A percentile compares a stretch with the other conserved stretches of the same genome.
These are phyloP conservation scores for Mycosphaerella sp. DNA, from an alignment of 2,329 filamentous ascomycete genomes.

Conservation along the genomic window DNA sequence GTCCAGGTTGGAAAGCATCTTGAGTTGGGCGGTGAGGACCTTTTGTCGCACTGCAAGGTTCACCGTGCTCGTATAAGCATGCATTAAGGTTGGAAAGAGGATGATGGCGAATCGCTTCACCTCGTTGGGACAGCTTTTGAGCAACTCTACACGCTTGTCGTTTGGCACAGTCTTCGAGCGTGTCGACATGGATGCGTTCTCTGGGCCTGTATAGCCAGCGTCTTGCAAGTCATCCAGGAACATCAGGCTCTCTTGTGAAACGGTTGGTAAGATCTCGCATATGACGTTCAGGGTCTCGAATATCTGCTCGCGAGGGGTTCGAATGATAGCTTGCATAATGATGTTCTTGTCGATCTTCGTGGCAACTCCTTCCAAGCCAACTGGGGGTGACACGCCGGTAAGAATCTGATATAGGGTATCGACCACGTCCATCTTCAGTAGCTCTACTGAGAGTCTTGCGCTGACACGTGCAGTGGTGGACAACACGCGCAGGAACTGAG, in stretches of 20 bases:
- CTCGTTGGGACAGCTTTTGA: constrained; percentile 77
- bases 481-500: constrained; percentile 86
- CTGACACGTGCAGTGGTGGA: constrained; percentile 87
- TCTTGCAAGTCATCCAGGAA: constrained; percentile 47
- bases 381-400: constrained; percentile 88
- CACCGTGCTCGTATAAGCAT: constrained; percentile 96
- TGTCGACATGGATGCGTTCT: constrained; percentile 40
- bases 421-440: constrained; percentile 94
- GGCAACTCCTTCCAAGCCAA: constrained; percentile 67
- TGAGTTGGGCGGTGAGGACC: constrained; percentile 89
- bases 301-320: constrained; percentile 89
- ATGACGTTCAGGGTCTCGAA: constrained; percentile 97
- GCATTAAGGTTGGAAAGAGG: constrained; percentile 86
- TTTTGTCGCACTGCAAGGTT: constrained; percentile 93
- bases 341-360: constrained; percentile 92
- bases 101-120: constrained; percentile 90
- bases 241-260: constrained; percentile 54
- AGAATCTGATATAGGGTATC: constrained; percentile 97
- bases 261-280: constrained; percentile 80
- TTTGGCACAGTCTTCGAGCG: constrained; percentile 55
- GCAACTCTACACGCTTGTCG: constrained; percentile 73
- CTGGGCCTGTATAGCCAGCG: constrained; percentile 45
- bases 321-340: constrained; percentile 97
- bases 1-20: constrained; percentile 96
- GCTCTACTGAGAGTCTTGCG: constrained; percentile 75